Base-by-base conservation (phyloP, 495 filamentous ascomycete species). In the Trichoderma parareesei region DNA sequence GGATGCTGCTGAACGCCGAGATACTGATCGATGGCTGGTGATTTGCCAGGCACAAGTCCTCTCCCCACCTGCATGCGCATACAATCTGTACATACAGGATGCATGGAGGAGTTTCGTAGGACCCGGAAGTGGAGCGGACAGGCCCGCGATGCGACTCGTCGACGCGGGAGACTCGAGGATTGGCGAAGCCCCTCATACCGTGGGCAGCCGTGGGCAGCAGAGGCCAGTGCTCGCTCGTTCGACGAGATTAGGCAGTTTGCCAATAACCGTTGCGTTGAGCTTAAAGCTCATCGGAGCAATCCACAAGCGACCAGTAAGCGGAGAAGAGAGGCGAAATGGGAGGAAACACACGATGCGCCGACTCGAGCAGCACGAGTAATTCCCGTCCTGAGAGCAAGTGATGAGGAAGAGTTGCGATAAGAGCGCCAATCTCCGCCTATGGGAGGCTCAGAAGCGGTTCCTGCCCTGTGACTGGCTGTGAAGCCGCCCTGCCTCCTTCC, bases 401-500 rank as follows among this genome's bases (percentile, higher is more conserved):
- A 49, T 20, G 46, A 18, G 16, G 18, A 49, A 49, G 3, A 7
- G 2, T n/a, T 4, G 46, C 4, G 46, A 49, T 8, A 49, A 18
- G 16, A 49, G 46, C 46, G 46, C 46, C 46, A 49, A 20, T 18
- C 20, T 57, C 53, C 53, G 53, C 53, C 53, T 57, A 57, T 57
- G 53, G 11, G 53, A 57, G 14, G 53, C 27, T 4, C 9, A 37
- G 53, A 57, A 57, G 27, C 27, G 9, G 27, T 10, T 57, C 20
- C 53, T 37, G 20, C 53, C 53, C 11, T 57, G 27, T 57, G 53
- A 57, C 20, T 57, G 53, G 53, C 11, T 37, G 53, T 57, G 35
- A 57, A 57, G 33, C 53, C 53, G 53, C 53, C 49, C 53, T 57
- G 53, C 27, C 11, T 57, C 53, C 53, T 57, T 57, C 27, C 53